Conservation (phyloP, 768 basidiomycete genomes). For the Pisolithus tinctorius region DNA sequence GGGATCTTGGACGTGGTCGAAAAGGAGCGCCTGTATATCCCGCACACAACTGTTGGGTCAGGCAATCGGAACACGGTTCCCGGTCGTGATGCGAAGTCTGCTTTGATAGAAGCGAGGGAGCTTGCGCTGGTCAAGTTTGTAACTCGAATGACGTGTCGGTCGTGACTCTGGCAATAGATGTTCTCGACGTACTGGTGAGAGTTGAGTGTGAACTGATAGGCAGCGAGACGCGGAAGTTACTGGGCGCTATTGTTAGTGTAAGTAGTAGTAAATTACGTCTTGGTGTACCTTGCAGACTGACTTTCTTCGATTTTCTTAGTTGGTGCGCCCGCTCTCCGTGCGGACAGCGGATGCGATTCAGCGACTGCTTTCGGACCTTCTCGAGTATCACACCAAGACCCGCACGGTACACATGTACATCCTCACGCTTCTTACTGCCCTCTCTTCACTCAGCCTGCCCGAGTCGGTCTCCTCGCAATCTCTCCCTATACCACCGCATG, state of each 20-base stretch:
- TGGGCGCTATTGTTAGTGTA: slow-evolving; percentile 45
- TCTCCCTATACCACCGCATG: slow-evolving; percentile 32
- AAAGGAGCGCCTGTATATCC: slow-evolving; percentile 40
- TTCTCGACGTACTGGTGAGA: slow-evolving; percentile 43
- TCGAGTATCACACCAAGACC: slow-evolving; percentile 67
- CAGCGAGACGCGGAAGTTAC: slow-evolving; percentile 39
- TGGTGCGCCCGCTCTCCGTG: slow-evolving; percentile 1
- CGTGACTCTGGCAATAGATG: slow-evolving; percentile 30
- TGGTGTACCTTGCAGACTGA: not conserved
- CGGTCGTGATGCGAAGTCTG: slow-evolving; percentile 1
- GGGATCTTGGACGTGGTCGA: slow-evolving; percentile 44
- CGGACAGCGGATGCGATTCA: slow-evolving; percentile 4
- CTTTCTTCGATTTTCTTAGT: slow-evolving; percentile 16
- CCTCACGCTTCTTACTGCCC: slow-evolving; percentile 35
- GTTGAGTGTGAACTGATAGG: slow-evolving; percentile 63
- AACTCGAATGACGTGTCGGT: slow-evolving; percentile 10
- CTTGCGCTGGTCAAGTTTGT: slow-evolving; percentile 28
- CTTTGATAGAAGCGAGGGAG: slow-evolving; percentile 24
- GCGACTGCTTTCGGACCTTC: slow-evolving; percentile 45
- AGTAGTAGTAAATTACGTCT: slow-evolving; percentile 13
- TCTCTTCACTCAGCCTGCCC: slow-evolving; percentile 24
- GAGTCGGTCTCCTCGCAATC: slow-evolving; percentile 13
- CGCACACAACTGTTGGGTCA: not conserved
- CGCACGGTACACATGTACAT: slow-evolving; percentile 53
- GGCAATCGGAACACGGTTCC: not conserved